These are phyloP conservation scores for Globisporangium splendens DNA, from an alignment of 352 stramenopile species.

Conservation along the genomic window DNA sequence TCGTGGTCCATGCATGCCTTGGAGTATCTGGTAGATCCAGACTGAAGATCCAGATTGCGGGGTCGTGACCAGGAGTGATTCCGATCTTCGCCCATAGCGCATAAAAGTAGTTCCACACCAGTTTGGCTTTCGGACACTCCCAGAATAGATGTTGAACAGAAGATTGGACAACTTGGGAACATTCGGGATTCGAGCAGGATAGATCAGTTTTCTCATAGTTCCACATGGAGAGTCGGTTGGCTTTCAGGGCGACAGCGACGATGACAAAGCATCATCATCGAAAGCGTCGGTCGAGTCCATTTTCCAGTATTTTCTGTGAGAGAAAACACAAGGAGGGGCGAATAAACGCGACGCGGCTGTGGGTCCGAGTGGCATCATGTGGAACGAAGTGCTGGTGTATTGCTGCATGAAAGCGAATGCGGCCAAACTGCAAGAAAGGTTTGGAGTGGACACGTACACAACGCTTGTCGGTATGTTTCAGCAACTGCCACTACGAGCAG, in stretches of 20 bases:
- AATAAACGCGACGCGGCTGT: background rate
- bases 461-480: constrained; percentile 18
- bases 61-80: no score
- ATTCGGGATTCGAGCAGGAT: no score
- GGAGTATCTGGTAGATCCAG: no score
- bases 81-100: no score
- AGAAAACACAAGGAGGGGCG: background rate
- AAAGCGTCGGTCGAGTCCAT: background rate
- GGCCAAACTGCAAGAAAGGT: constrained; percentile 19
- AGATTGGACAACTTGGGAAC: no score
- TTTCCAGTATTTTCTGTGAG: constrained; percentile 12
- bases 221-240: no score
- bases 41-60: no score
- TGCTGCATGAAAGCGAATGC: constrained; percentile 31
- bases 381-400: constrained; percentile 35
- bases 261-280: background rate
- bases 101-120: no score
- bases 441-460: constrained; percentile 16
- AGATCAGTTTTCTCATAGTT: no score
- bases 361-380: constrained; percentile 8
- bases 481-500: constrained; percentile 14
- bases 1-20: no score
- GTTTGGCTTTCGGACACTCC: no score
- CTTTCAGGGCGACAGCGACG: constrained; percentile 10
- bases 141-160: no score